Evolutionary conservation across 345 rosid species (phyloP).

Genomic region (Hirschfeldia incana): DNA sequence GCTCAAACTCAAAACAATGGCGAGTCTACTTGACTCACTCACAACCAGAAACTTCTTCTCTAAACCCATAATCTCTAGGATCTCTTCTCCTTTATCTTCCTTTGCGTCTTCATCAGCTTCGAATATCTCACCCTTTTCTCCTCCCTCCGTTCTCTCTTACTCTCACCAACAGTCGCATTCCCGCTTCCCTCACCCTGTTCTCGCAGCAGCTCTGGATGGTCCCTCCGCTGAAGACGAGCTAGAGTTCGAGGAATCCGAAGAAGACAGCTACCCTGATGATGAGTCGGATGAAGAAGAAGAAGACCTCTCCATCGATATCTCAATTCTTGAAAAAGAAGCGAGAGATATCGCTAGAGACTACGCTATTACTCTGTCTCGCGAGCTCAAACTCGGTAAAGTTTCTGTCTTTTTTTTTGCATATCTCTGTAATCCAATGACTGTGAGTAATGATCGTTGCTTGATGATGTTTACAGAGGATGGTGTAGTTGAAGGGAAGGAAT

Average conservation of each 20-base stretch:
- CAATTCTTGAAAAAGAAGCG: constrained; percentile 73
- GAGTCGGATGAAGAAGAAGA: constrained; percentile 25
- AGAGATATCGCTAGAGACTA: constrained; percentile 58
- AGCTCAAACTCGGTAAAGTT: constrained; percentile 58
- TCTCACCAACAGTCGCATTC: constrained; percentile 32
- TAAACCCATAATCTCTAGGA: constrained; percentile 21
- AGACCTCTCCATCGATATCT: constrained; percentile 47
- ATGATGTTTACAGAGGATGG: constrained; percentile 58
- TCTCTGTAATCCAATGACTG: neutral
- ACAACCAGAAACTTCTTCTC: constrained; percentile 38
- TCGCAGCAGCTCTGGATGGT: constrained; percentile 10
- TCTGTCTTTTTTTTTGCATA: neutral
- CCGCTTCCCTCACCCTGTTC: constrained; percentile 33
- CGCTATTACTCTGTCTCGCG: constrained; percentile 59
- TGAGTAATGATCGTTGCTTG: neutral
- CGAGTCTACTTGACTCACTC: constrained; percentile 36
- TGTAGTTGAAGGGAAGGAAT: constrained; percentile 46
- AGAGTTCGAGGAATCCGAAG: constrained; percentile 37
- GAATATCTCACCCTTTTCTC: no score
- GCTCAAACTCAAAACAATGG: constrained; percentile 23
- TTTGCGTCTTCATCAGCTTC: no score
- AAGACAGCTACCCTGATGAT: constrained; percentile 18
- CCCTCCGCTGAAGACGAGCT: constrained; percentile 26
- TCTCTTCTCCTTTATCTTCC: no score
- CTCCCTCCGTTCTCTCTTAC: constrained; percentile 31